Base-by-base conservation (phyloP, 1,284 basidiomycete species). In the Earliella scabrosa region DNA sequence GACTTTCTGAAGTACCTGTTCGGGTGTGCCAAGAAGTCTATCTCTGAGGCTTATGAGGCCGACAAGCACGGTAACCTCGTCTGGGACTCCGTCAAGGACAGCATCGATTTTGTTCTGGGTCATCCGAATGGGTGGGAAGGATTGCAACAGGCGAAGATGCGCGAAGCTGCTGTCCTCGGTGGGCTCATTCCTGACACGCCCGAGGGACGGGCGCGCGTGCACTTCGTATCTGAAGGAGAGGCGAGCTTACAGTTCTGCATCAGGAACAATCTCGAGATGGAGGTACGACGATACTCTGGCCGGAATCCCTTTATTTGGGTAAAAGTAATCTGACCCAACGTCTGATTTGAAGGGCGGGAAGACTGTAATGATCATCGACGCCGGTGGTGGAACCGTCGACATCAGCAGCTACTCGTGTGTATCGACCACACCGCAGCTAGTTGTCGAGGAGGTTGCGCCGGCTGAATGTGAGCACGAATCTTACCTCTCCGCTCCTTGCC, bases 311-410 rank as follows among this genome's bases (percentile, higher is more conserved):
- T n/a, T n/a, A n/a, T n/a, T n/a, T n/a, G n/a, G n/a, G n/a, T n/a
- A n/a, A n/a, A n/a, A n/a, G n/a, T n/a, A n/a, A n/a, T n/a, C n/a
- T n/a, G n/a, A n/a, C n/a, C n/a, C n/a, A n/a, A n/a, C n/a, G n/a
- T n/a, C n/a, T n/a, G 32, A 34, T 34, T 14, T 44, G 20, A 18
- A 16, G 16, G 18, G 36, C 8, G 16, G 29, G 29, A 31, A 38
- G 18, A 18, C 16, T 13, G 16, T 38, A 8, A 70, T 83, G 32
- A 73, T 87, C 26, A 76, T 86, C 13, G 82, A 85, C 61, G 82
- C 81, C 2, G 82, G 82, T 2, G 82, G 83, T 45, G 83, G 82
- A 1, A 85, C 82, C 0, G 70, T 84, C 10, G 82, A 85, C 51
- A 66, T 85, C 41, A 82, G 80, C 60, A 74, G 80, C 13, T 83